These are phyloP conservation scores for Yamadazyma dendronema DNA, from an alignment of 1,139 yeast species.

Conservation along the genomic window DNA sequence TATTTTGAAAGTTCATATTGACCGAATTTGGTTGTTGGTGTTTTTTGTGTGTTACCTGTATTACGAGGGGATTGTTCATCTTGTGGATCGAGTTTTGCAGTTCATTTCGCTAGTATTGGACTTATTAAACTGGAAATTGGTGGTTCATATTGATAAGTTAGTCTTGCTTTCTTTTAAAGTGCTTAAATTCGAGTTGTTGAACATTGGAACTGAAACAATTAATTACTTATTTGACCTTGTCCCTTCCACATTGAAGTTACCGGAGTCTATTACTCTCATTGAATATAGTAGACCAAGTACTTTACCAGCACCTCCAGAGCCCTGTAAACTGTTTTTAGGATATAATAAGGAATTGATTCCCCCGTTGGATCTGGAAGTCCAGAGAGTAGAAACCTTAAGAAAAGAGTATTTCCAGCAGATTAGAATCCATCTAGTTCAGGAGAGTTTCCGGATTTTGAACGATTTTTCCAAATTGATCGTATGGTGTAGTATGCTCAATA, in stretches of 20 bases:
- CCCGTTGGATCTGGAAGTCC: slow-evolving; percentile 35
- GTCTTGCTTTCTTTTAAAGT: slow-evolving; percentile 5
- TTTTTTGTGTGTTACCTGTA: slow-evolving; percentile 2
- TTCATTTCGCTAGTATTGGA: not conserved
- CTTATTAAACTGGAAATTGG: slow-evolving; percentile 8
- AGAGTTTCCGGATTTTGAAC: slow-evolving; percentile 34
- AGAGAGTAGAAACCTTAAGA: slow-evolving; percentile 24
- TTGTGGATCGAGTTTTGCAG: not conserved
- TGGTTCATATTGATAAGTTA: slow-evolving; percentile 13
- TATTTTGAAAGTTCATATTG: slow-evolving; percentile 20
- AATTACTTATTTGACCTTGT: slow-evolving; percentile 11
- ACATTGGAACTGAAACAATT: slow-evolving; percentile 7
- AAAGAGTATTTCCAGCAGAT: slow-evolving; percentile 39
- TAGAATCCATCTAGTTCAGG: slow-evolving; percentile 39
- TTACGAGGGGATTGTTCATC: not conserved
- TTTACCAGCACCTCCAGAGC: slow-evolving; percentile 30
- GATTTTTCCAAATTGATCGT: slow-evolving; percentile 37
- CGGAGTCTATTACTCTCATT: slow-evolving; percentile 20
- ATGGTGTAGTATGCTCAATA: slow-evolving; percentile 30
- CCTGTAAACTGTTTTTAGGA: slow-evolving; percentile 44
- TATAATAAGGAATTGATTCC: slow-evolving; percentile 34
- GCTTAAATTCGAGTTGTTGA: slow-evolving; percentile 4
- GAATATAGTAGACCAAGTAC: slow-evolving; percentile 14
- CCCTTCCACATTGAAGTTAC: slow-evolving; percentile 16
- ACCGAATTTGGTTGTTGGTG: slow-evolving; percentile 15